phyloP scores from a whole-genome alignment of 2,329 filamentous ascomycete species.

The Fusarium torreyae region DNA sequence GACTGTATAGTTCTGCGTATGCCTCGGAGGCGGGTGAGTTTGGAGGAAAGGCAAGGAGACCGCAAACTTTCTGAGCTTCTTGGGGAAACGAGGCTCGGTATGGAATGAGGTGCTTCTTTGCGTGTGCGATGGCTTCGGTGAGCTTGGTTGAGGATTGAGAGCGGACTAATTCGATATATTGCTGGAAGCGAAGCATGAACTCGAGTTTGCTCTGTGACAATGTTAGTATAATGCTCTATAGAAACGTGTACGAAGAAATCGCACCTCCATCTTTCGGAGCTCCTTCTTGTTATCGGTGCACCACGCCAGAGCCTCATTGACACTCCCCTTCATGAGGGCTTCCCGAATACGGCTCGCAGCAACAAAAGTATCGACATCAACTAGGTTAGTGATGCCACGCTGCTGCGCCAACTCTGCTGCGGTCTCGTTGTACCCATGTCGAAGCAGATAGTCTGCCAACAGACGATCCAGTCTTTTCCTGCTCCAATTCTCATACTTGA shows the following conservation, averaged over 20 bases:
- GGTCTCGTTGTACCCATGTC: slow-evolving; percentile 85
- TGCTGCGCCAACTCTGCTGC: slow-evolving; percentile 82
- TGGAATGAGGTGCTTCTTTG: slow-evolving; percentile 83
- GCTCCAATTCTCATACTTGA: slow-evolving; percentile 94
- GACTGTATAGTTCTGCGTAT: slow-evolving; percentile 76
- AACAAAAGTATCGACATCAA: slow-evolving; percentile 91
- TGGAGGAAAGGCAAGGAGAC: slow-evolving; percentile 82
- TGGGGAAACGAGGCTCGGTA: slow-evolving; percentile 78
- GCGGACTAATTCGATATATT: slow-evolving; percentile 93
- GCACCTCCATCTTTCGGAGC: slow-evolving; percentile 86
- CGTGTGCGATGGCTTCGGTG: slow-evolving; percentile 84
- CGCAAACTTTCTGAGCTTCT: slow-evolving; percentile 81
- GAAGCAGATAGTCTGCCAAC: slow-evolving; percentile 91
- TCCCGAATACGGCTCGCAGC: slow-evolving; percentile 84
- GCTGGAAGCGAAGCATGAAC: slow-evolving; percentile 92
- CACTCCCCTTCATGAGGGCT: slow-evolving; percentile 78
- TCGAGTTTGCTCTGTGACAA: slow-evolving; percentile 81
- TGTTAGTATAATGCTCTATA: slow-evolving; percentile 6
- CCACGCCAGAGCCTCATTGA: slow-evolving; percentile 87
- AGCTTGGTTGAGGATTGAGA: slow-evolving; percentile 74
- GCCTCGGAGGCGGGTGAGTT: slow-evolving; percentile 59
- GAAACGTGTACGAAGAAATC: slow-evolving; percentile 44
- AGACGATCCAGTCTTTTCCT: slow-evolving; percentile 84
- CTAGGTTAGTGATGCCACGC: slow-evolving; percentile 83
- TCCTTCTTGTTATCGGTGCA: slow-evolving; percentile 95